Conservation (phyloP, 2,329 filamentous ascomycete genomes). For the Curvularia spicifera region DNA sequence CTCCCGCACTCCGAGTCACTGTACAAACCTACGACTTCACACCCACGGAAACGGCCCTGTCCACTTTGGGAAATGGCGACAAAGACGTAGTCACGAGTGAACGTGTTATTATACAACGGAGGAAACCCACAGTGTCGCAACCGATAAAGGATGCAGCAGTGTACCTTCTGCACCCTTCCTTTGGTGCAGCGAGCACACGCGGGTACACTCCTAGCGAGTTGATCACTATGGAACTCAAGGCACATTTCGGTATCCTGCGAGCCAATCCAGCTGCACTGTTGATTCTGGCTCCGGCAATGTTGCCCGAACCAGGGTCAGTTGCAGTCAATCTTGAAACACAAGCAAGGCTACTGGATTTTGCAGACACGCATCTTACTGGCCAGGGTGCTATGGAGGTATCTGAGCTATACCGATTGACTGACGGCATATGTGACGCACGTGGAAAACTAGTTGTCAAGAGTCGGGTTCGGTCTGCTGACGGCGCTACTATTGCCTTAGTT, state of each 20-base stretch:
- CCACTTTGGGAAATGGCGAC: background rate
- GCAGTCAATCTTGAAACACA: conserved; percentile 10
- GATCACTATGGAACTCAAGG: conserved; percentile 39
- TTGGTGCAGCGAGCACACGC: conserved; percentile 17
- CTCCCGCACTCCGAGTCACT: conserved; percentile 3
- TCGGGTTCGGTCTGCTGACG: conserved; percentile 13
- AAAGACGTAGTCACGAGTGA: background rate
- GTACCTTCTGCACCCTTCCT: conserved; percentile 44
- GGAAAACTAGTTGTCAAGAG: conserved; percentile 16
- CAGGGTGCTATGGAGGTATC: conserved; percentile 30
- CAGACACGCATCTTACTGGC: conserved; percentile 41
- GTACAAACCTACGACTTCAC: conserved; percentile 10
- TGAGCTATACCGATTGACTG: conserved; percentile 40
- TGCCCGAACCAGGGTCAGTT: conserved; percentile 19
- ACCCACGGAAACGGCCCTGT: background rate
- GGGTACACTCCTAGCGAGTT: conserved; percentile 15
- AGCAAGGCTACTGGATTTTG: conserved; percentile 37
- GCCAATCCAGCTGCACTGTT: conserved; percentile 32
- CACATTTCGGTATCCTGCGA: conserved; percentile 43
- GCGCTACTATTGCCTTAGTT: conserved; percentile 6
- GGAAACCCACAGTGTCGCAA: conserved; percentile 32
- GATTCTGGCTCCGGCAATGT: conserved; percentile 35
- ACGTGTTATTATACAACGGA: conserved; percentile 25
- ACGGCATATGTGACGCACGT: conserved; percentile 29
- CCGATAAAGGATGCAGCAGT: conserved; percentile 42